phyloP scores from a whole-genome alignment of 768 basidiomycete genomes.

The Trametes cubensis region DNA sequence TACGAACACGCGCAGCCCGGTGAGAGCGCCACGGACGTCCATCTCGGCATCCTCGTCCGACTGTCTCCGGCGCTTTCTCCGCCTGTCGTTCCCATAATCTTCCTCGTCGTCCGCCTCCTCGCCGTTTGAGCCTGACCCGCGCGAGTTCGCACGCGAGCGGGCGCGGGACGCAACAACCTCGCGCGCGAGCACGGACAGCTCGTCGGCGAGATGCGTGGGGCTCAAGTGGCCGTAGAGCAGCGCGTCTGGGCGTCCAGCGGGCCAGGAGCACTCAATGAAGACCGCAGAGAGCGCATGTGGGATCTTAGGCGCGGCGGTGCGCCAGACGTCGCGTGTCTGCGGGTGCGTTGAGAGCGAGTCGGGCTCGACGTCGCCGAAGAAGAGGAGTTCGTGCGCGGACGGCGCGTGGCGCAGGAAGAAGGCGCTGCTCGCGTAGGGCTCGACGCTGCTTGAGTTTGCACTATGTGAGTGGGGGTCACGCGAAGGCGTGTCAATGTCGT shows the following conservation, averaged over 20 bases:
- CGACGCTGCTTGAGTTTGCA: no score
- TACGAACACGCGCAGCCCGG: slow-evolving; percentile 71
- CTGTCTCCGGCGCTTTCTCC: slow-evolving; percentile 42
- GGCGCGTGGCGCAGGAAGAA: slow-evolving; percentile 80
- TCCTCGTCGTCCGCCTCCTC: background rate
- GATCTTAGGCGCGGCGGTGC: slow-evolving; percentile 76
- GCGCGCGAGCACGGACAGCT: slow-evolving; percentile 68
- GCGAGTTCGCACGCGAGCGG: slow-evolving; percentile 1
- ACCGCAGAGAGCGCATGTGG: slow-evolving; percentile 69
- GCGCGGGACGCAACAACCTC: slow-evolving; percentile 60
- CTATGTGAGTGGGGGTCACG: slow-evolving; percentile 32
- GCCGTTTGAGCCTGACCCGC: background rate
- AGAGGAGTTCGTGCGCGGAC: slow-evolving; percentile 72
- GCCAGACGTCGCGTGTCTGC: slow-evolving; percentile 76
- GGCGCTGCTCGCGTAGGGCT: slow-evolving; percentile 73
- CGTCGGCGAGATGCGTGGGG: slow-evolving; percentile 76
- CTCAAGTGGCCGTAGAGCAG: slow-evolving; percentile 84
- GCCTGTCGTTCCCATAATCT: slow-evolving; percentile 32
- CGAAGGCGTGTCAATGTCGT: background rate
- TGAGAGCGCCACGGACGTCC: slow-evolving; percentile 53
- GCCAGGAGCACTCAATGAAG: slow-evolving; percentile 95
- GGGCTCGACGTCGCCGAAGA: slow-evolving; percentile 94
- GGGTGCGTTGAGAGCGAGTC: slow-evolving; percentile 68
- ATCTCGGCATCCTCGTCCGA: slow-evolving; percentile 34
- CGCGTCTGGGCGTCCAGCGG: slow-evolving; percentile 66